Evolutionary conservation across 805 yeast species (phyloP), one percentile per base, ranked within the genome.

Genomic region (Spathaspora boniae): DNA sequence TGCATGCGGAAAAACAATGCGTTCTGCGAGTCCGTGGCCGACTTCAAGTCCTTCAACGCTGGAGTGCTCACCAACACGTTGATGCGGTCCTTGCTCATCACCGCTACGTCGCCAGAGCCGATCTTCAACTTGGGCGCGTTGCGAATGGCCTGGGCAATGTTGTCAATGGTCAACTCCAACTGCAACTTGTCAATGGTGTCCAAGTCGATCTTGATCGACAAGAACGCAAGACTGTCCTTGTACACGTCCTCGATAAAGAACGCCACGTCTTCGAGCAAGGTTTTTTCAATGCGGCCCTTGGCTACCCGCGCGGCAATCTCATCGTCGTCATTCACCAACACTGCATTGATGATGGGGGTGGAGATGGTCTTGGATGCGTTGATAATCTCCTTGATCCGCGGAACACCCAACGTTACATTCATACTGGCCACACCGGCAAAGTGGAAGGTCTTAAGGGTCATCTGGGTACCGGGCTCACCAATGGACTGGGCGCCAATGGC

Each of bases 391-490:
- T 93, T 93, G 58, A 93, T 91, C 76, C 98, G 96, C 33, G 98
- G 98, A 35, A 93, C 98, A 77, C 98, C 98, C 48, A 93, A 76
- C 0, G 98, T 93, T 46, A 91, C 96, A 69, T 93, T 93, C 97
- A 91, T 93, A 31, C 96, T 85, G 23, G 98, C 98, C 39, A 93
- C 98, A 74, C 98, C 98, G 53, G 98, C 98, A 74, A 93, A 93
- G 72, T 93, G 98, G 86, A 91, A 91, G 49, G 82, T 76, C 56
- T 76, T 76, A 58, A 76, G 74, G 4, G 98, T 93, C 98, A 93
- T 93, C 67, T 93, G 98, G 1, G 98, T 93, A 59, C 98, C 98
- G 16, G 98, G 98, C 57, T 91, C 98, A 67, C 98, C 98, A 69
- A 93, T 93, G 29, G 96, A 86, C 58, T 93, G 98, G 0, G 98